Percentiles rank a stretch among this genome's conserved stretches.
Conservation (phyloP, 257 asterid genomes). For the Solanum dulcamara region DNA sequence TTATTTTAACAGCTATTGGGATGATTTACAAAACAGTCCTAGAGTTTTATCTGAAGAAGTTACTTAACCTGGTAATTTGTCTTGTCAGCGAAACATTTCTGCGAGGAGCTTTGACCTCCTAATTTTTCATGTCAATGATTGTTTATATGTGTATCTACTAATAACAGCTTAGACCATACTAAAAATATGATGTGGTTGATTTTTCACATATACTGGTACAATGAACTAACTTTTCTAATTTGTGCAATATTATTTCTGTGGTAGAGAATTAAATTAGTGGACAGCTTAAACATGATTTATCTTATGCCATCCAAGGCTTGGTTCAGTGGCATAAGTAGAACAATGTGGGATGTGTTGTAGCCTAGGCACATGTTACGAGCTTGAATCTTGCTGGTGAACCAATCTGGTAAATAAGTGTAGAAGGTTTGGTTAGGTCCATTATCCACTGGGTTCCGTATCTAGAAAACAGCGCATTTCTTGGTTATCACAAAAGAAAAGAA, state of each 20-base stretch:
- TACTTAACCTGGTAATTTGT: not conserved
- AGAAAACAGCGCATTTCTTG: not conserved
- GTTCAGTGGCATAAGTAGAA: not conserved
- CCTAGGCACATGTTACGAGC: not conserved
- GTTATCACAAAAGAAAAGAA: not conserved
- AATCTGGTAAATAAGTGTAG: not conserved
- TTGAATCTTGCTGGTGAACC: not conserved
- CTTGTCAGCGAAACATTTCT: not conserved
- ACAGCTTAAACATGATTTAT: not conserved
- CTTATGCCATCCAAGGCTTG: not conserved
- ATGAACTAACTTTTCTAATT: not conserved
- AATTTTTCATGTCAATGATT: not conserved
- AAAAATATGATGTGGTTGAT: not conserved
- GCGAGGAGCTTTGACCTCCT: not conserved
- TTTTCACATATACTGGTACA: not conserved
- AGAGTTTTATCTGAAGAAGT: not conserved
- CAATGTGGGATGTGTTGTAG: not conserved
- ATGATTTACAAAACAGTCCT: not conserved
- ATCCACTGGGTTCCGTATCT: not conserved
- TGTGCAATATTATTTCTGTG: not conserved
- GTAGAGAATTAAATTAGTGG: not conserved
- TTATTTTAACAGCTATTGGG: not conserved
- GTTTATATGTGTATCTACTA: not conserved
- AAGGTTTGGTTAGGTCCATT: not conserved
- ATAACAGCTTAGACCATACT: not conserved